Evolutionary conservation across 805 yeast genomes (phyloP).

Genomic region (Suhomyces prunicola): DNA sequence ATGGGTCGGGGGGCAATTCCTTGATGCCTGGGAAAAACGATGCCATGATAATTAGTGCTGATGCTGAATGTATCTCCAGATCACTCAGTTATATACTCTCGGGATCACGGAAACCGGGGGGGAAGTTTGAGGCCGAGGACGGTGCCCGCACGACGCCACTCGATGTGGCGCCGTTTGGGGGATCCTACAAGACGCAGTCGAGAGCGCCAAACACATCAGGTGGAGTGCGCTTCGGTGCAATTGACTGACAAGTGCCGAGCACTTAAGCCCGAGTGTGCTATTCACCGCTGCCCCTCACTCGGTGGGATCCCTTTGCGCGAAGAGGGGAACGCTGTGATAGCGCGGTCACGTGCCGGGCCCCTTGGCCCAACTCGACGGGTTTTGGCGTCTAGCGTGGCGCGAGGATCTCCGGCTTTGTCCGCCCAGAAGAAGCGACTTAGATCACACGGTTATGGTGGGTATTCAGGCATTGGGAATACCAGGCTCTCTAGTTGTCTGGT

Average conservation of each 20-base stretch:
- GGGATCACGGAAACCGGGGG: background rate
- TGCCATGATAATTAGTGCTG: too few species aligned
- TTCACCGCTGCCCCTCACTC: background rate
- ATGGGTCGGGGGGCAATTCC: constrained; percentile 79
- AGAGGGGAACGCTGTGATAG: background rate
- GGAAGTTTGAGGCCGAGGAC: background rate
- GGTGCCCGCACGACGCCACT: background rate
- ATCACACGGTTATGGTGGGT: too few species aligned
- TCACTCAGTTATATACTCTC: background rate
- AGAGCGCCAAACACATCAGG: background rate
- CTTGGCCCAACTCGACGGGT: too few species aligned
- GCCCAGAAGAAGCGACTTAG: too few species aligned
- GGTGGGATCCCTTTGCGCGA: background rate
- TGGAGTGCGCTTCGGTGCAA: background rate
- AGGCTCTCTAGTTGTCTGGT: too few species aligned
- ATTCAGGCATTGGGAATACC: too few species aligned
- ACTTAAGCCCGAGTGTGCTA: background rate
- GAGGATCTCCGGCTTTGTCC: too few species aligned
- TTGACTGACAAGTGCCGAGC: background rate
- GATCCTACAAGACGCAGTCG: background rate
- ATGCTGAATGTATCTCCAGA: background rate
- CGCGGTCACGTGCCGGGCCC: background rate
- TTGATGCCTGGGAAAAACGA: constrained; percentile 49
- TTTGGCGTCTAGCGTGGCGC: too few species aligned
- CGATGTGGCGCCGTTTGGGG: too few species aligned